Conservation (phyloP, 2,329 filamentous ascomycete species). For the Colletotrichum scovillei region DNA sequence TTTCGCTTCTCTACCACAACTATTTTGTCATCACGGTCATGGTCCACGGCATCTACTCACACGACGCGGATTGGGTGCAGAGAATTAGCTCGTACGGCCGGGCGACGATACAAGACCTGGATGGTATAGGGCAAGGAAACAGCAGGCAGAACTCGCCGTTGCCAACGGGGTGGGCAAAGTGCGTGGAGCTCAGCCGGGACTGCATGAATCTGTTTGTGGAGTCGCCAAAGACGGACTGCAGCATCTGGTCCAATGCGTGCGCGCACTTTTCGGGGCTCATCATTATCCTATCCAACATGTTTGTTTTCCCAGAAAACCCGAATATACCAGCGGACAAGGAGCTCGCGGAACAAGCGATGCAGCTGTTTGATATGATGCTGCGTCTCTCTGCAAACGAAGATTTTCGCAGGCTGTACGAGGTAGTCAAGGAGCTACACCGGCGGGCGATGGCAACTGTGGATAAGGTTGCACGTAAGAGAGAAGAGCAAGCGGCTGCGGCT, state of each 20-base stretch:
- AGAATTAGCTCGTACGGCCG: conserved; percentile 43
- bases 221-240: conserved; percentile 44
- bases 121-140: background rate
- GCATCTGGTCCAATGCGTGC: conserved; percentile 45
- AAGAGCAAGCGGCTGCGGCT: conserved; percentile 13
- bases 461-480: background rate
- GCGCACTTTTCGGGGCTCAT: conserved; percentile 48
- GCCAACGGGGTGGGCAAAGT: conserved; percentile 46
- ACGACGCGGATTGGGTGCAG: conserved; percentile 50
- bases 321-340: conserved; percentile 42
- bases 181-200: conserved; percentile 46
- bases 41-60: conserved; percentile 52
- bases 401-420: conserved; percentile 24
- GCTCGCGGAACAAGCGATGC: conserved; percentile 42
- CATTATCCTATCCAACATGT: conserved; percentile 47
- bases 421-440: conserved; percentile 34
- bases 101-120: conserved; percentile 40
- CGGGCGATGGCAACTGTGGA: conserved; percentile 34
- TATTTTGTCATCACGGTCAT: conserved; percentile 50
- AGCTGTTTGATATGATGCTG: conserved; percentile 41
- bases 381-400: background rate
- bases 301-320: conserved; percentile 42
- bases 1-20: conserved; percentile 51
- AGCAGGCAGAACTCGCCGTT: conserved; percentile 37
- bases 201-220: conserved; percentile 47